Percentiles rank a stretch among this genome's conserved stretches.
phyloP scores from a whole-genome alignment of 2,329 filamentous ascomycete species.

The Alternaria conjuncta region DNA sequence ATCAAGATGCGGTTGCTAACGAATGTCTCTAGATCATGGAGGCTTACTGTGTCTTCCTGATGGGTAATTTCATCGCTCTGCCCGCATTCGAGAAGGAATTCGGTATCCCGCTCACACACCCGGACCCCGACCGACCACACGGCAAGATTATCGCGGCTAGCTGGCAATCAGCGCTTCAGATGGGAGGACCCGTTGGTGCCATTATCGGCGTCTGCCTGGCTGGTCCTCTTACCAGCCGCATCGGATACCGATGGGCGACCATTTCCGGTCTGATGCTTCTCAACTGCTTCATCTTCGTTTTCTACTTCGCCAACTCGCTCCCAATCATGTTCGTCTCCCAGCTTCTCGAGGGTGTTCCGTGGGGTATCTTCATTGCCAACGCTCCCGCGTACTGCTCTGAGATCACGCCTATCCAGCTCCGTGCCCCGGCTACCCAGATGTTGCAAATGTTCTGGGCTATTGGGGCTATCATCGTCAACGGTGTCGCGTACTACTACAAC shows the following conservation, averaged over 20 bases:
- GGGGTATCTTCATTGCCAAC: conserved; percentile 72
- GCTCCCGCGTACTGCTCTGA: conserved; percentile 68
- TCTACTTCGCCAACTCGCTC: conserved; percentile 62
- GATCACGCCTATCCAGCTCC: conserved; percentile 65
- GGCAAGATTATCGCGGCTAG: conserved; percentile 55
- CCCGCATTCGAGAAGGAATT: conserved; percentile 55
- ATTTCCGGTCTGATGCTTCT: conserved; percentile 62
- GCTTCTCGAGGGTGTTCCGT: conserved; percentile 67
- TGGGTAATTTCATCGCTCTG: conserved; percentile 64
- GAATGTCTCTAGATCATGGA: conserved; percentile 64
- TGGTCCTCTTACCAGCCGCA: conserved; percentile 64
- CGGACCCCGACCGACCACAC: background rate
- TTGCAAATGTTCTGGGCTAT: conserved; percentile 72
- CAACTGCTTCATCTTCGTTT: conserved; percentile 66
- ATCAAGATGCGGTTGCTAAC: conserved; percentile 14
- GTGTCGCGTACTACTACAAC: conserved; percentile 63
- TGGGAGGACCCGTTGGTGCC: conserved; percentile 64
- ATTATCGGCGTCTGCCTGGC: conserved; percentile 66
- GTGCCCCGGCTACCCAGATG: conserved; percentile 66
- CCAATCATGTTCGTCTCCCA: conserved; percentile 60
- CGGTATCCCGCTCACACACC: conserved; percentile 47
- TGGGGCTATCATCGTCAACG: conserved; percentile 66
- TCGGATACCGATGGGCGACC: conserved; percentile 67
- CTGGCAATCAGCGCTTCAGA: conserved; percentile 66
- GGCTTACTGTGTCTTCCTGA: conserved; percentile 68